phyloP scores from a whole-genome alignment of 148 eudicot species.

The Vaccinium macrocarpon region DNA sequence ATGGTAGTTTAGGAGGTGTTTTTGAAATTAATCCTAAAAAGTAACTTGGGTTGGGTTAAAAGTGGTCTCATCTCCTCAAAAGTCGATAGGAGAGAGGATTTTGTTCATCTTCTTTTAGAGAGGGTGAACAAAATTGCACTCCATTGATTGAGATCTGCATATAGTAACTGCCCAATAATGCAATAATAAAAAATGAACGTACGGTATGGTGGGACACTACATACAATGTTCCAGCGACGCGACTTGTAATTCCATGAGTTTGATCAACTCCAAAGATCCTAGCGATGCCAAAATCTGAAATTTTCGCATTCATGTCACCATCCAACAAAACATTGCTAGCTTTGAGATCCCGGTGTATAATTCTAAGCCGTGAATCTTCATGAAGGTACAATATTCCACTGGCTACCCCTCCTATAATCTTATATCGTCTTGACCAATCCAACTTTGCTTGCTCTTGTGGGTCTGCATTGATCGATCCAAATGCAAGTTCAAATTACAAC shows the following conservation, averaged over 20 bases:
- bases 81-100: too few relatives aligned
- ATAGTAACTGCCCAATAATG: not conserved
- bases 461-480: conserved; percentile 18
- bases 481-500: not conserved
- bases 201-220: not conserved
- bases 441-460: conserved; percentile 14
- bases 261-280: not conserved
- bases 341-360: conserved; percentile 9
- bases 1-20: too few relatives aligned
- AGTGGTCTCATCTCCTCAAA: too few relatives aligned
- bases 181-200: not conserved
- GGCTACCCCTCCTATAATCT: conserved; percentile 29
- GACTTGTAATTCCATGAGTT: conserved; percentile 7
- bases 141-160: not conserved
- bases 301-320: conserved; percentile 29
- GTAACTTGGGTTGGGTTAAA: too few relatives aligned
- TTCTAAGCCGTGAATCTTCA: conserved; percentile 15
- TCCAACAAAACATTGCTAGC: conserved; percentile 8
- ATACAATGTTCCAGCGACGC: conserved; percentile 43
- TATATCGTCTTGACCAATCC: conserved; percentile 34
- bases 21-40: too few relatives aligned
- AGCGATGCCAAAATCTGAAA: conserved; percentile 1
- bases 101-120: too few relatives aligned
- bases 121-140: too few relatives aligned
- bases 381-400: conserved; percentile 35